Evolutionary conservation across 2,329 filamentous ascomycete genomes (phyloP).

Genomic region (Penicillium rolfsii): DNA sequence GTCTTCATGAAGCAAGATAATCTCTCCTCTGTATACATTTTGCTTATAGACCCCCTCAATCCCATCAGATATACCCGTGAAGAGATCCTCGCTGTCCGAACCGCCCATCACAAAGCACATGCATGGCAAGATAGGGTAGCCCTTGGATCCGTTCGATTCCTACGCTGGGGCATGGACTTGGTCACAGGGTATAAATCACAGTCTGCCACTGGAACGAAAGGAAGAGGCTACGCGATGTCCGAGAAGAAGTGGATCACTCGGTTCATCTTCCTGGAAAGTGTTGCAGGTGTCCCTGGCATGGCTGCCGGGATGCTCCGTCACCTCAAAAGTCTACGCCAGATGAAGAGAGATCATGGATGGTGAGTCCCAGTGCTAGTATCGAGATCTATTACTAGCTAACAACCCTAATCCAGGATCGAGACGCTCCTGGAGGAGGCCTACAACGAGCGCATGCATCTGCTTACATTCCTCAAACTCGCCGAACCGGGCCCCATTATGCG

Average conservation of each 20-base stretch:
- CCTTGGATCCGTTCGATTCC: constrained; percentile 72
- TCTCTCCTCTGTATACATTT: neutral
- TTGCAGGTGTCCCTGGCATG: constrained; percentile 96
- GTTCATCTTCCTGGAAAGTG: constrained; percentile 91
- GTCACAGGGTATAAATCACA: constrained; percentile 77
- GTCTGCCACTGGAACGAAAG: constrained; percentile 39
- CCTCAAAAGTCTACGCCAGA: constrained; percentile 76
- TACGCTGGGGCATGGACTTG: constrained; percentile 79
- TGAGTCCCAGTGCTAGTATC: constrained; percentile 23
- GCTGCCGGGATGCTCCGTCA: constrained; percentile 94
- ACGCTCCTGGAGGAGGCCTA: constrained; percentile 86
- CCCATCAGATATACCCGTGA: constrained; percentile 66
- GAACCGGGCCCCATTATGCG: constrained; percentile 88
- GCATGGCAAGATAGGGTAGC: constrained; percentile 78
- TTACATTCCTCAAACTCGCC: constrained; percentile 91
- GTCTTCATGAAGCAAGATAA: neutral
- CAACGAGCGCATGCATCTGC: constrained; percentile 91
- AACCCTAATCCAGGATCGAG: constrained; percentile 68
- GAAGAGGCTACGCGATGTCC: constrained; percentile 68
- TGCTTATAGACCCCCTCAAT: constrained; percentile 13
- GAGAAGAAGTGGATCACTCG: constrained; percentile 88
- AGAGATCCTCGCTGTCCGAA: constrained; percentile 73
- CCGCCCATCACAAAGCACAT: constrained; percentile 75
- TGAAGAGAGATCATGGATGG: constrained; percentile 94
- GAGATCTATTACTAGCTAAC: neutral